Conservation (phyloP, 176 grass and related monocot genomes). For the Zizania latifolia region DNA sequence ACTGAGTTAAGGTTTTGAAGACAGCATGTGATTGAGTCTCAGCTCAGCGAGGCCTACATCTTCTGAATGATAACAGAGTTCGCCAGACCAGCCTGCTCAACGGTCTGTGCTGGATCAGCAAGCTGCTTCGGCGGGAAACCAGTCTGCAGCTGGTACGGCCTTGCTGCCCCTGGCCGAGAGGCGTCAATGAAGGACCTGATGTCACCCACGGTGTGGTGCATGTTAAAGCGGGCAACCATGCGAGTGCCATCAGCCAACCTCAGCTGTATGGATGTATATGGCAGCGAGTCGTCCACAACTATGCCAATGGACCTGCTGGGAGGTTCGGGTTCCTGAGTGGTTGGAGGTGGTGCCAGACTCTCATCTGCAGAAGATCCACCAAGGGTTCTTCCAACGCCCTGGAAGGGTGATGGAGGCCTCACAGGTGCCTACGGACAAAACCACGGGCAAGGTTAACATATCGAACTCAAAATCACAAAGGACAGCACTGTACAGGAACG, state of each 20-base stretch:
- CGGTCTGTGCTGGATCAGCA: constrained; percentile 45
- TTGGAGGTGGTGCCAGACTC: constrained; percentile 11
- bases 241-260: constrained; percentile 85
- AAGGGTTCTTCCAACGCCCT: constrained; percentile 86
- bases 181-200: constrained; percentile 84
- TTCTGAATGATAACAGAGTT: constrained; percentile 94
- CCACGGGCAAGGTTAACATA: not conserved
- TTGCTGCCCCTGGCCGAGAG: constrained; percentile 53
- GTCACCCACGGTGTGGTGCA: constrained; percentile 67
- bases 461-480: not conserved
- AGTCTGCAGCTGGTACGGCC: constrained; percentile 57
- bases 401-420: constrained; percentile 47
- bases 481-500: not conserved
- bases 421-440: constrained; percentile 48
- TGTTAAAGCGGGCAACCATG: constrained; percentile 81
- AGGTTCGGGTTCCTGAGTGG: constrained; percentile 17
- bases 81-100: constrained; percentile 67
- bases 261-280: constrained; percentile 68
- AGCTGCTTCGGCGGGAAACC: constrained; percentile 88
- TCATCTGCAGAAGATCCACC: constrained; percentile 49
- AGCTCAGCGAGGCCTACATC: constrained; percentile 34
- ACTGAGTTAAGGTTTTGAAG: not conserved
- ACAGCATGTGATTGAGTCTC: not conserved
- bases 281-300: constrained; percentile 55
- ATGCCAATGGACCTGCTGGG: constrained; percentile 37